Conservation (phyloP, 2,329 filamentous ascomycete species). For the Neopestalotiopsis clavispora region DNA sequence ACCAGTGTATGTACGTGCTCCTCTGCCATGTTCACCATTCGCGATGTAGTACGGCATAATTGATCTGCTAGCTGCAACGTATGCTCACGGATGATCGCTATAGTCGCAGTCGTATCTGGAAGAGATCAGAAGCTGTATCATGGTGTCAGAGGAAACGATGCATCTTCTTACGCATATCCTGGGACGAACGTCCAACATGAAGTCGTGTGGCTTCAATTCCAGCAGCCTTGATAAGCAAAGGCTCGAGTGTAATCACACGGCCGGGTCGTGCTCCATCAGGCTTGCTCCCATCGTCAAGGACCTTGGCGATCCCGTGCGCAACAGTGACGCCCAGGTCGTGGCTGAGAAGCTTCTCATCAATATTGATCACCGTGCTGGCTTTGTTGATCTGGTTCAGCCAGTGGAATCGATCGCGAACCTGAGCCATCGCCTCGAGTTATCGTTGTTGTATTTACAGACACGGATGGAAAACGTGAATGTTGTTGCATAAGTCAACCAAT, state of each 20-base stretch:
- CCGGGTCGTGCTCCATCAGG: neutral
- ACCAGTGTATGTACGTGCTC: slow-evolving; percentile 8
- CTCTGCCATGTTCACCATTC: slow-evolving; percentile 8
- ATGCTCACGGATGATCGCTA: neutral
- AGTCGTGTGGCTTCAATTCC: slow-evolving; percentile 15
- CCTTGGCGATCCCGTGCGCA: slow-evolving; percentile 3
- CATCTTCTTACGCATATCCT: slow-evolving; percentile 10
- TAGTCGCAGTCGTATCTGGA: slow-evolving; percentile 10
- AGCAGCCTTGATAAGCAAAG: slow-evolving; percentile 11
- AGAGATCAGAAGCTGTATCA: neutral
- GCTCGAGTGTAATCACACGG: slow-evolving; percentile 10
- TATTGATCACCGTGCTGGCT: slow-evolving; percentile 9
- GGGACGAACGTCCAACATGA: slow-evolving; percentile 12
- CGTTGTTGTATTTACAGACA: neutral
- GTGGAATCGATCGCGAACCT: slow-evolving; percentile 14
- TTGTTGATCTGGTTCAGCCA: slow-evolving; percentile 17
- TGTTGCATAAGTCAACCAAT: neutral
- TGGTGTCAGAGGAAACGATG: neutral
- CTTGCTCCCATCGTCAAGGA: slow-evolving; percentile 4
- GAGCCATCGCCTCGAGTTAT: neutral
- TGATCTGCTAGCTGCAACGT: slow-evolving; percentile 1
- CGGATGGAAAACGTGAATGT: neutral
- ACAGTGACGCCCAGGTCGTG: neutral
- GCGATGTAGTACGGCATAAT: neutral
- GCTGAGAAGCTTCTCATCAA: slow-evolving; percentile 3